These are phyloP conservation scores for Metschnikowia borealis DNA, from an alignment of 805 yeast genomes.

Conservation along the genomic window DNA sequence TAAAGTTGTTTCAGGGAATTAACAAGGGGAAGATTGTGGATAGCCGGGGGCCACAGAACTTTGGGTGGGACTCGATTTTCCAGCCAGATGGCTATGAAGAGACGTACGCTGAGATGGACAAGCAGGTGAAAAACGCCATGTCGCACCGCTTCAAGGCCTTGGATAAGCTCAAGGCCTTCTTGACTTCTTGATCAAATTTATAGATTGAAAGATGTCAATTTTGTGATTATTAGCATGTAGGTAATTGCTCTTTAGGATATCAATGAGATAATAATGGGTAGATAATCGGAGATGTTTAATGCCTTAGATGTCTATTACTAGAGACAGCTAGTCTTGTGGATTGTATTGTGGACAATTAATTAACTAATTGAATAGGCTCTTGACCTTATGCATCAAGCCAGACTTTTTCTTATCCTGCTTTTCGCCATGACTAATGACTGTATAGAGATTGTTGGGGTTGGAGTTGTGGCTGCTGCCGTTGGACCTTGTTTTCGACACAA, in stretches of 20 bases:
- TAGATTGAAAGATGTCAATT: neutral
- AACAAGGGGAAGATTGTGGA: slow-evolving; percentile 78
- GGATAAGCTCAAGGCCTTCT: slow-evolving; percentile 58
- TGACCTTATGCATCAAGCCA: slow-evolving; percentile 46
- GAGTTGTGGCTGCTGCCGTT: slow-evolving; percentile 19
- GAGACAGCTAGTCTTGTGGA: no score
- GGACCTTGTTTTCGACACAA: slow-evolving; percentile 35
- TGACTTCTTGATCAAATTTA: slow-evolving; percentile 18
- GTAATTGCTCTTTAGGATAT: neutral
- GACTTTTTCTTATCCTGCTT: slow-evolving; percentile 22
- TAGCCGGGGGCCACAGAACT: slow-evolving; percentile 68
- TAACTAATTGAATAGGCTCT: slow-evolving; percentile 31
- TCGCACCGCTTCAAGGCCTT: slow-evolving; percentile 88
- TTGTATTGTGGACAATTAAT: no score
- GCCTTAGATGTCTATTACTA: no score
- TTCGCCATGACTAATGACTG: slow-evolving; percentile 35
- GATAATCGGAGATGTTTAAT: no score
- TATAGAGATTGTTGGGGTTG: slow-evolving; percentile 26
- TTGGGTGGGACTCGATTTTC: slow-evolving; percentile 95
- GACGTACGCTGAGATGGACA: slow-evolving; percentile 84
- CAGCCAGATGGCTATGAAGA: slow-evolving; percentile 71
- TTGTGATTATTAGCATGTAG: neutral
- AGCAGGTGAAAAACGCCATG: slow-evolving; percentile 67
- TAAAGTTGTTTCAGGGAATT: slow-evolving; percentile 77
- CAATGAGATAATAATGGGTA: neutral